Evolutionary conservation across 2,329 filamentous ascomycete genomes (phyloP).

Genomic region (Microcera coccophila): DNA sequence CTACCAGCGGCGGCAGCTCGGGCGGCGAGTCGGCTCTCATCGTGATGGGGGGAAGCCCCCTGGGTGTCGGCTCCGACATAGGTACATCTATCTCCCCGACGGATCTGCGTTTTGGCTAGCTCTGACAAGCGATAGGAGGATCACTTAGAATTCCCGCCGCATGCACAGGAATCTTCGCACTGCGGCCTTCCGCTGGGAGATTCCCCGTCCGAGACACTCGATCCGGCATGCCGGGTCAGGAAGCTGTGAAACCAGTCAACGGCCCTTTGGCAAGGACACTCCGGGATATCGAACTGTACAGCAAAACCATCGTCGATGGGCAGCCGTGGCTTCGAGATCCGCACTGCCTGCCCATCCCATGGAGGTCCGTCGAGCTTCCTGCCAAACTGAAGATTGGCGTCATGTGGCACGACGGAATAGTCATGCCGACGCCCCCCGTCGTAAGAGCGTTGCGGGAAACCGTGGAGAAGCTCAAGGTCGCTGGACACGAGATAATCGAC

Average conservation of each 20-base stretch:
- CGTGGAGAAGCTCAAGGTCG: conserved; percentile 39
- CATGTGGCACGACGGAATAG: conserved; percentile 62
- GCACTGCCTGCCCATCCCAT: conserved; percentile 56
- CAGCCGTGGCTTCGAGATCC: conserved; percentile 57
- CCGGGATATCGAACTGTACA: conserved; percentile 53
- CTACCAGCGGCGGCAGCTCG: conserved; percentile 62
- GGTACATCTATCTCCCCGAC: conserved; percentile 18
- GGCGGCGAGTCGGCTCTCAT: conserved; percentile 66
- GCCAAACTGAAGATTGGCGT: conserved; percentile 54
- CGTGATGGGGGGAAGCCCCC: conserved; percentile 51
- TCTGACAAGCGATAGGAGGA: conserved; percentile 46
- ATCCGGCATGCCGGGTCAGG: conserved; percentile 61
- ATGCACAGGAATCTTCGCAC: conserved; percentile 55
- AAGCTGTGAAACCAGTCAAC: conserved; percentile 60
- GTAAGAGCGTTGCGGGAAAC: conserved; percentile 50
- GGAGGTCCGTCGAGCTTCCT: conserved; percentile 39
- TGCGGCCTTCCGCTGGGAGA: conserved; percentile 55
- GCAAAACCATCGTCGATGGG: conserved; percentile 46
- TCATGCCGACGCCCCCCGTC: conserved; percentile 63
- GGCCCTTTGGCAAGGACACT: conserved; percentile 58
- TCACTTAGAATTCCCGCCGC: conserved; percentile 52
- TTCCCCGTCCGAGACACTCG: conserved; percentile 53
- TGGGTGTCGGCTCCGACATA: conserved; percentile 64
- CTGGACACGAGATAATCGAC: conserved; percentile 51
- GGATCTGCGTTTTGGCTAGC: neutral